Conservation (phyloP, 2,329 filamentous ascomycete genomes). For the Tolypocladium inflatum region DNA sequence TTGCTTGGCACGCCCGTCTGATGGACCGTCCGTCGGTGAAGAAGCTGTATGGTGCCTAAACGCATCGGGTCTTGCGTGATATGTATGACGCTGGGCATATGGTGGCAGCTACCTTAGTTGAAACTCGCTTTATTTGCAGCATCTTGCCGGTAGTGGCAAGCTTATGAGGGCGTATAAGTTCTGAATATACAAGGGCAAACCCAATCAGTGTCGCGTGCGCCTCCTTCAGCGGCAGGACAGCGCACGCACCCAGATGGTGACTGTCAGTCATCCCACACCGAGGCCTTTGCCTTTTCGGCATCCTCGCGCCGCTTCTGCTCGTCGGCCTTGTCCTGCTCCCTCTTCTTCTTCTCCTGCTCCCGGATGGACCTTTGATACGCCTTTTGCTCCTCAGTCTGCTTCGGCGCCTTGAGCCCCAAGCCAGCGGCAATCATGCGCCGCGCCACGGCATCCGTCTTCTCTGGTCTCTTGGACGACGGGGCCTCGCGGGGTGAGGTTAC, state of each 20-base stretch:
- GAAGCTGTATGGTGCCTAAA: conserved; percentile 13
- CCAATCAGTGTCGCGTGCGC: too few species aligned
- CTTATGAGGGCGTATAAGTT: not conserved
- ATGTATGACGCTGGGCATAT: not conserved
- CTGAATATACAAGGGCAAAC: too few species aligned
- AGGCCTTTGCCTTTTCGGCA: conserved; percentile 66
- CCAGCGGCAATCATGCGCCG: conserved; percentile 83
- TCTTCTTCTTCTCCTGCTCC: conserved; percentile 73
- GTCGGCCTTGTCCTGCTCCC: conserved; percentile 62
- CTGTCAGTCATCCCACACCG: conserved; percentile 72
- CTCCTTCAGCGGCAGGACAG: too few species aligned
- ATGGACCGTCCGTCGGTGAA: conserved; percentile 19
- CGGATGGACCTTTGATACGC: conserved; percentile 76
- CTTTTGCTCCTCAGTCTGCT: conserved; percentile 77
- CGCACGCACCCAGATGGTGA: not conserved
- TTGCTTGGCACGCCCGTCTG: conserved; percentile 23
- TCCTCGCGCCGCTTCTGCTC: conserved; percentile 51
- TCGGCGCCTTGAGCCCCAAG: conserved; percentile 70
- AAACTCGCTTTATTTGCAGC: not conserved
- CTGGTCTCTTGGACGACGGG: conserved; percentile 43
- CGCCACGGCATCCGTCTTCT: conserved; percentile 91
- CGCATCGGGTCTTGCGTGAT: not conserved
- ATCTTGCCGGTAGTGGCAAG: not conserved
- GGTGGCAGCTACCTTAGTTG: not conserved
- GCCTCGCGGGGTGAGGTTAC: conserved; percentile 7